Evolutionary conservation across 2,329 filamentous ascomycete species (phyloP).

Genomic region (Ophiostoma sp.): DNA sequence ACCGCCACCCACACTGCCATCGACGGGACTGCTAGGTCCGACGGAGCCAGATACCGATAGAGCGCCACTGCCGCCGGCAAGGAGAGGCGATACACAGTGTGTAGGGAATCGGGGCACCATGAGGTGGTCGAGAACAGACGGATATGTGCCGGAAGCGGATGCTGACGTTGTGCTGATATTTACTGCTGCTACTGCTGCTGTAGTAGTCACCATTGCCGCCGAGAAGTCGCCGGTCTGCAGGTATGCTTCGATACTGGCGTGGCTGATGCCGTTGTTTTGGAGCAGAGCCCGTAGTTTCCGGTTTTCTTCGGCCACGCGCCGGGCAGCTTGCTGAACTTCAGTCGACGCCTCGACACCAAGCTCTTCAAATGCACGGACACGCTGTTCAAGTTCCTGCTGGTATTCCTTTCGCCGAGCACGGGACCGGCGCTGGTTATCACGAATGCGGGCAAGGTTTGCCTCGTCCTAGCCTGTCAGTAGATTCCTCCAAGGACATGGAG

Average conservation of each 20-base stretch:
- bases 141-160: slow-evolving; percentile 7
- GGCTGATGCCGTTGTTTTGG: slow-evolving; percentile 50
- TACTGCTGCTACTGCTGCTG: background rate
- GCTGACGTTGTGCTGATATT: no score
- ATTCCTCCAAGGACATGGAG: background rate
- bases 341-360: slow-evolving; percentile 61
- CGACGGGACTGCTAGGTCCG: slow-evolving; percentile 20
- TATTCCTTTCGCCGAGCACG: slow-evolving; percentile 70
- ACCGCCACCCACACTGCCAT: background rate
- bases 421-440: slow-evolving; percentile 73
- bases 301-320: slow-evolving; percentile 66
- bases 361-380: slow-evolving; percentile 57
- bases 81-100: slow-evolving; percentile 30
- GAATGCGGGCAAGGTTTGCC: slow-evolving; percentile 50
- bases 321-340: slow-evolving; percentile 67
- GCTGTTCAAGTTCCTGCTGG: slow-evolving; percentile 62
- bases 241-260: slow-evolving; percentile 48
- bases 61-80: slow-evolving; percentile 29
- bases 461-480: slow-evolving; percentile 23
- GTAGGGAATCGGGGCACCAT: slow-evolving; percentile 36
- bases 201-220: background rate
- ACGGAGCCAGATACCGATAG: slow-evolving; percentile 14
- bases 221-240: slow-evolving; percentile 28
- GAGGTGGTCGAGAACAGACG: slow-evolving; percentile 35
- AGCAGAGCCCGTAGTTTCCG: slow-evolving; percentile 56